phyloP scores from a whole-genome alignment of 1,284 basidiomycete genomes.

The Neonothopanus nambi region DNA sequence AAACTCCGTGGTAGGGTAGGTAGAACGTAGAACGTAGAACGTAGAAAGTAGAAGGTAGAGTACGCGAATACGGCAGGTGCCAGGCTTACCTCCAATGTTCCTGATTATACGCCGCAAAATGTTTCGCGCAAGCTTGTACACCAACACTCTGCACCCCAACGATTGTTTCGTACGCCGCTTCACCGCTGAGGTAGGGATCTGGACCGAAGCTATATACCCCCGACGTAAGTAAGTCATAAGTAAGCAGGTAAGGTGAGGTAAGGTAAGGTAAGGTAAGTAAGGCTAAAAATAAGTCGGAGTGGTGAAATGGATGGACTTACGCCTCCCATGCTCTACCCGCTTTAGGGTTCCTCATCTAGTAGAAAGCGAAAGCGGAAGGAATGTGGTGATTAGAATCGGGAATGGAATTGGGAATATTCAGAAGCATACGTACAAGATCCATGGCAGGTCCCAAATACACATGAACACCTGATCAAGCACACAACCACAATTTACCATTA shows the following conservation, averaged over 20 bases:
- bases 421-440: constrained; percentile 35
- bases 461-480: constrained; percentile 21
- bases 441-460: constrained; percentile 17
- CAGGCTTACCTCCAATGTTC: constrained; percentile 50
- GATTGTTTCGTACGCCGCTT: constrained; percentile 61
- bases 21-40: too few species aligned
- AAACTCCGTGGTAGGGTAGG: too few species aligned
- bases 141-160: constrained; percentile 65
- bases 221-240: too few species aligned
- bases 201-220: constrained; percentile 53
- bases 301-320: not conserved
- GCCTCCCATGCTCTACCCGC: constrained; percentile 58
- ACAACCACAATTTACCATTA: too few species aligned
- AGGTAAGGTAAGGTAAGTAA: too few species aligned
- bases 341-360: constrained; percentile 25
- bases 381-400: too few species aligned
- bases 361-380: too few species aligned
- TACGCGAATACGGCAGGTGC: too few species aligned
- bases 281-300: too few species aligned
- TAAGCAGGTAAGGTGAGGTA: too few species aligned
- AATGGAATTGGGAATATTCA: too few species aligned
- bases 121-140: constrained; percentile 67
- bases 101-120: constrained; percentile 59
- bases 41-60: too few species aligned
- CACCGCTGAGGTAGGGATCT: constrained; percentile 67